Percentiles rank a stretch among this genome's conserved stretches.
Conservation (phyloP, 805 yeast species). For the Metschnikowia lachancei region DNA sequence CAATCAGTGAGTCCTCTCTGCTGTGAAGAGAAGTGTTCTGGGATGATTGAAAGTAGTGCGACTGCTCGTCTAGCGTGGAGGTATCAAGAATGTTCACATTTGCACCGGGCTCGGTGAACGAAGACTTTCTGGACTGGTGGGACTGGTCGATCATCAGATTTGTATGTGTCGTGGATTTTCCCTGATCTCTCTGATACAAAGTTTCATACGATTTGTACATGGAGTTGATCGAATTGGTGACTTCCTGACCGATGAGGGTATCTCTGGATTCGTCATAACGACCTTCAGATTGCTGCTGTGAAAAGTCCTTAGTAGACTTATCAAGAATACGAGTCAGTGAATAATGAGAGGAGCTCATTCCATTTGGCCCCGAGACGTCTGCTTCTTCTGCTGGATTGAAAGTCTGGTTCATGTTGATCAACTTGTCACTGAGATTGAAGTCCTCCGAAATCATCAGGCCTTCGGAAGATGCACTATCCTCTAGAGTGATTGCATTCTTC, state of each 20-base stretch:
- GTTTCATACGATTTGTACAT: slow-evolving; percentile 28
- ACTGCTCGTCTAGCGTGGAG: slow-evolving; percentile 23
- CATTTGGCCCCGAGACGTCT: not conserved
- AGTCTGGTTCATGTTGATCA: slow-evolving; percentile 9
- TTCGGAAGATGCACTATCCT: slow-evolving; percentile 20
- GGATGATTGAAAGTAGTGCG: slow-evolving; percentile 10
- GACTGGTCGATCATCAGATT: slow-evolving; percentile 4
- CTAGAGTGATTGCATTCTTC: slow-evolving; percentile 24
- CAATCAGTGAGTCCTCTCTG: slow-evolving; percentile 4
- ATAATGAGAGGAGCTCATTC: not conserved
- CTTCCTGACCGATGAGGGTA: slow-evolving; percentile 22
- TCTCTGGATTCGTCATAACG: slow-evolving; percentile 24
- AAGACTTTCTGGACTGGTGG: slow-evolving; percentile 9
- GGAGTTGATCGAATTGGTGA: slow-evolving; percentile 22
- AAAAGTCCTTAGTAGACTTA: not conserved
- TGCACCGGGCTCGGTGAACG: slow-evolving; percentile 9
- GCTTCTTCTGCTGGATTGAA: slow-evolving; percentile 2
- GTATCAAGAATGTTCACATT: slow-evolving; percentile 24
- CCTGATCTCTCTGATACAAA: slow-evolving; percentile 10
- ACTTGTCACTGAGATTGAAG: slow-evolving; percentile 12
- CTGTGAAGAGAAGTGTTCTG: not conserved
- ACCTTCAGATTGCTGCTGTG: not conserved
- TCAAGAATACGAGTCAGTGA: not conserved
- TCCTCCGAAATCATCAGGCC: slow-evolving; percentile 24
- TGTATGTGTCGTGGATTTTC: not conserved